Base-by-base conservation (phyloP, 805 yeast genomes). In the Hyphopichia homilentoma region DNA sequence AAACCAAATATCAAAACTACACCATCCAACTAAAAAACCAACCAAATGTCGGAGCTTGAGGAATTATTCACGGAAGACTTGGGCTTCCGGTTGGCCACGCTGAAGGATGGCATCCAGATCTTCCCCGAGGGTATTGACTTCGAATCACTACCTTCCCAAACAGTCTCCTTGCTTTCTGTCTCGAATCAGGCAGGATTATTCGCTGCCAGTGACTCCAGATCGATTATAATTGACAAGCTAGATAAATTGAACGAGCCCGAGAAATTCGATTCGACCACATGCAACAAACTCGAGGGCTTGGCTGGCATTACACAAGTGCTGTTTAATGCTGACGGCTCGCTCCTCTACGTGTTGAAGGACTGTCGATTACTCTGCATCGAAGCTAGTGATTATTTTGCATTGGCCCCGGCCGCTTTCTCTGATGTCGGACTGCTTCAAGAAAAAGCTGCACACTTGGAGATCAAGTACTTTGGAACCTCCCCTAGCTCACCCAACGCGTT, bases 11-110 rank as follows among this genome's bases (percentile, higher is more conserved):
- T n/a, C n/a, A n/a, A n/a, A n/a, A n/a, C n/a, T n/a, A n/a, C n/a
- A n/a, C n/a, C n/a, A n/a, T n/a, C n/a, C n/a, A n/a, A n/a, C n/a
- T n/a, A n/a, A n/a, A n/a, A 22, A 15, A 16, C 27, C 6, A 24
- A 15, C 33, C 7, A 12, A 20, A 40, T 35, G 43, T 26, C 35
- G 12, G 28, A 32, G 6, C 12, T 36, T 20, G 39, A 34, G 23
- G 62, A 57, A 38, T 28, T 40, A 6, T 36, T 46, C 5, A 59
- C 69, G 3, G 68, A 66, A 40, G 61, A 58, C 36, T 50, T 62
- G 23, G 70, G 69, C 14, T 65, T 65, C 50, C 53, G 54, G 26
- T 41, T 61, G 17, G 48, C 50, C 17, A 40, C 57, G 5, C 38
- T 41, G 2, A 49, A 49, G 8, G 45, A 42, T 12, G 69, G 68